Percentiles rank a stretch among this genome's conserved stretches.
These are phyloP conservation scores for Daldinia grandis DNA, from an alignment of 495 filamentous ascomycete genomes.

Conservation along the genomic window DNA sequence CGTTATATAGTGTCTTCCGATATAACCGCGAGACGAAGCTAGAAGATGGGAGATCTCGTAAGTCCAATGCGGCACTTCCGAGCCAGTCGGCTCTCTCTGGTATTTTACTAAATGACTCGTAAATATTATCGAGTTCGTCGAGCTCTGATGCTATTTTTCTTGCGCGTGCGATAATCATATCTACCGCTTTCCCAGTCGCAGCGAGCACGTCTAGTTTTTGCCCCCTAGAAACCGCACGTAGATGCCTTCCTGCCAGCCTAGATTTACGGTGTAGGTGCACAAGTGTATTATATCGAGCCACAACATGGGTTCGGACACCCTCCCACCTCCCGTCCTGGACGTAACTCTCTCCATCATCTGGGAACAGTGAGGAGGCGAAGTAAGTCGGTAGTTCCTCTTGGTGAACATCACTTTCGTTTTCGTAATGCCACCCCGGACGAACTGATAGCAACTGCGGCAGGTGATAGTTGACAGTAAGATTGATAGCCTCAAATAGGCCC, in stretches of 20 bases:
- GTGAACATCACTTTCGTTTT: neutral
- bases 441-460: constrained; percentile 1
- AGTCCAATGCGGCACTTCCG: neutral
- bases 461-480: neutral
- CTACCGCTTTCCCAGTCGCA: neutral
- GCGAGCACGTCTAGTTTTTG: neutral
- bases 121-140: neutral
- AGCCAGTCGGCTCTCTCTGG: neutral
- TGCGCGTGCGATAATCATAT: neutral
- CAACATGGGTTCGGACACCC: neutral
- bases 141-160: neutral
- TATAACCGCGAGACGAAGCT: neutral
- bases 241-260: neutral
- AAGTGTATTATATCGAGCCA: neutral
- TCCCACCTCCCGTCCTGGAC: neutral
- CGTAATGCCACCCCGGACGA: neutral
- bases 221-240: neutral
- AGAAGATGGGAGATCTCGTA: no score
- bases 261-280: neutral
- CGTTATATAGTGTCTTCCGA: neutral
- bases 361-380: neutral
- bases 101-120: neutral
- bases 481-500: neutral
- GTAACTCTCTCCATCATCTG: neutral
- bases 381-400: neutral